Base-by-base conservation (phyloP, 495 filamentous ascomycete species). In the Physcia stellaris region DNA sequence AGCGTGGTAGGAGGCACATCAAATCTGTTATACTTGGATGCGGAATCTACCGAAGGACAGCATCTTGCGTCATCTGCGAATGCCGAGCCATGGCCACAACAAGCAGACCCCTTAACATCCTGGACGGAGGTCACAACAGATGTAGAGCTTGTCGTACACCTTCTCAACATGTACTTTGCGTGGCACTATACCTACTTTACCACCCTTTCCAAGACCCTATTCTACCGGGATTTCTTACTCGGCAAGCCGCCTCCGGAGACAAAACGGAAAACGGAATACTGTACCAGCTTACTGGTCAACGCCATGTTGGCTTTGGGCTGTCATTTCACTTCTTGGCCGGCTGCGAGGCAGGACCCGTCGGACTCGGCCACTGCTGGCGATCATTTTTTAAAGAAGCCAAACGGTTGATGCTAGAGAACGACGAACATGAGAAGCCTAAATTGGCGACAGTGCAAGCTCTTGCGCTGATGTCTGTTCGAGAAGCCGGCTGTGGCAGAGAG, bases 111-210 rank as follows among this genome's bases (percentile, higher is more conserved):
- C 5, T 65, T 87, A 19, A 74, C 71, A 9, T 84, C 77, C 37
- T 98, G 90, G 90, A 94, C 90, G 2, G 67, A 64, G 24, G 87
- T 94, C 16, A 94, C 88, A 6, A 66, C 73, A 30, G 81, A 96
- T 54, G 59, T 76, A 13, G 73, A 78, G 13, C 62, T 94, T 7
- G 73, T 96, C 44, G 71, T 73, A 11, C 92, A 96, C 61, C 72
- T 98, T 9, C 72, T 98, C 49, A 87, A 83, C 41, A 87, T 95
- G 84, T 98, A 98, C 60, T 95, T 96, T 60, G 80, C 79, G 21
- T 98, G 90, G 86, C 90, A 98, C 50, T 98, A 96, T 55, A 80
- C 88, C 9, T 96, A 86, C 57, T 98, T 98, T 61, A 88, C 85
- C 9, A 88, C 83, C 0, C 70, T 96, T 4, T 87, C 87, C n/a